Evolutionary conservation across 768 basidiomycete genomes (phyloP).

Genomic region (Thelephora ganbajun): DNA sequence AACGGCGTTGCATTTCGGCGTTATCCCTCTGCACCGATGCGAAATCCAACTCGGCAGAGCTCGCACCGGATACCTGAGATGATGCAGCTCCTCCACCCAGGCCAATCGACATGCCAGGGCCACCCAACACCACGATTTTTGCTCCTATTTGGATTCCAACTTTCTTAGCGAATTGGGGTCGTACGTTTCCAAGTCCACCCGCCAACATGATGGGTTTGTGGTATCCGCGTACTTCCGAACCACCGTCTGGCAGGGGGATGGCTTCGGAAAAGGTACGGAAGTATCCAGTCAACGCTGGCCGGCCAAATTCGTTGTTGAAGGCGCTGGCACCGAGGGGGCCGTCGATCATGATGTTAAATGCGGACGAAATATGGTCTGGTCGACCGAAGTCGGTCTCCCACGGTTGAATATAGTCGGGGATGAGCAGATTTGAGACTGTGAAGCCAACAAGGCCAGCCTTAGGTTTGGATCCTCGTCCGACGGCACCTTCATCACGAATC

Average conservation of each 20-base stretch:
- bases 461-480: constrained; percentile 88
- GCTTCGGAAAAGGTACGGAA: constrained; percentile 89
- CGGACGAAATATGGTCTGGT: constrained; percentile 82
- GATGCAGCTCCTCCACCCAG: constrained; percentile 94
- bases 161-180: constrained; percentile 73
- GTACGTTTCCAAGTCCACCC: constrained; percentile 90
- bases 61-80: constrained; percentile 82
- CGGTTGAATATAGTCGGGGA: constrained; percentile 82
- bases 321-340: constrained; percentile 89
- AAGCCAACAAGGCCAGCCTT: constrained; percentile 92
- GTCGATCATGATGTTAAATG: constrained; percentile 94
- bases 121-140: constrained; percentile 85
- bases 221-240: constrained; percentile 74
- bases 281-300: constrained; percentile 85
- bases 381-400: constrained; percentile 95
- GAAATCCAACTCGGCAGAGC: constrained; percentile 89
- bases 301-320: constrained; percentile 97
- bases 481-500: constrained; percentile 95
- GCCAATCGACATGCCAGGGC: constrained; percentile 92
- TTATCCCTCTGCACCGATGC: constrained; percentile 97
- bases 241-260: constrained; percentile 39
- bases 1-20: constrained; percentile 94
- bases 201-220: constrained; percentile 99
- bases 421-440: constrained; percentile 85
- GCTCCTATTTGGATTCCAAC: constrained; percentile 63